Conservation (phyloP, 768 basidiomycete species). For the Podaxis rugospora region DNA sequence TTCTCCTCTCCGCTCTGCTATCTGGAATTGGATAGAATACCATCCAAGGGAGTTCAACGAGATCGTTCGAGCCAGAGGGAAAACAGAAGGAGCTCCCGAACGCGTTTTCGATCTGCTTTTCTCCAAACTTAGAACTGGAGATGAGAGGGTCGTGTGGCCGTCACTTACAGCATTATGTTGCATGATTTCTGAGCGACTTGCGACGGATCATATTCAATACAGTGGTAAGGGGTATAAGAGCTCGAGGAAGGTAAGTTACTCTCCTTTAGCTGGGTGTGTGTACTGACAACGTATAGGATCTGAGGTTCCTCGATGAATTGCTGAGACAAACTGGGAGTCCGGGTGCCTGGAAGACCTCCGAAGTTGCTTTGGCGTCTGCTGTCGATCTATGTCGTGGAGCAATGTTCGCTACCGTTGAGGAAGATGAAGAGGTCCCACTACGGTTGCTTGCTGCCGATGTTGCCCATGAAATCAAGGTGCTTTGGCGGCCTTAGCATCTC, state of each 20-base stretch:
- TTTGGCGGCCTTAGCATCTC: slow-evolving; percentile 1
- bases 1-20: slow-evolving; percentile 64
- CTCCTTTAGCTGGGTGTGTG: neutral
- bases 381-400: slow-evolving; percentile 79
- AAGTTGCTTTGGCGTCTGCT: slow-evolving; percentile 66
- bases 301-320: slow-evolving; percentile 59
- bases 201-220: slow-evolving; percentile 31
- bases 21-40: slow-evolving; percentile 89
- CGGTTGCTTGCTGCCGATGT: slow-evolving; percentile 65
- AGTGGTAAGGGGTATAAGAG: slow-evolving; percentile 23
- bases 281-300: slow-evolving; percentile 30
- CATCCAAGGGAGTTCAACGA: slow-evolving; percentile 79
- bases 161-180: slow-evolving; percentile 71
- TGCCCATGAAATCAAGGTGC: slow-evolving; percentile 77
- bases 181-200: slow-evolving; percentile 70
- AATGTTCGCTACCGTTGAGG: slow-evolving; percentile 33
- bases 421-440: slow-evolving; percentile 56
- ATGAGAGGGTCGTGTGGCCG: slow-evolving; percentile 69
- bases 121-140: slow-evolving; percentile 39
- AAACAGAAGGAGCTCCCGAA: slow-evolving; percentile 79
- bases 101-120: slow-evolving; percentile 81
- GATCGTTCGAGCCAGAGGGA: slow-evolving; percentile 54
- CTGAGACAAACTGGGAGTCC: slow-evolving; percentile 48
- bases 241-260: slow-evolving; percentile 31
- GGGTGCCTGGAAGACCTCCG: slow-evolving; percentile 49